phyloP scores from a whole-genome alignment of 495 filamentous ascomycete species.

The Hyaloscypha hepaticicola region DNA sequence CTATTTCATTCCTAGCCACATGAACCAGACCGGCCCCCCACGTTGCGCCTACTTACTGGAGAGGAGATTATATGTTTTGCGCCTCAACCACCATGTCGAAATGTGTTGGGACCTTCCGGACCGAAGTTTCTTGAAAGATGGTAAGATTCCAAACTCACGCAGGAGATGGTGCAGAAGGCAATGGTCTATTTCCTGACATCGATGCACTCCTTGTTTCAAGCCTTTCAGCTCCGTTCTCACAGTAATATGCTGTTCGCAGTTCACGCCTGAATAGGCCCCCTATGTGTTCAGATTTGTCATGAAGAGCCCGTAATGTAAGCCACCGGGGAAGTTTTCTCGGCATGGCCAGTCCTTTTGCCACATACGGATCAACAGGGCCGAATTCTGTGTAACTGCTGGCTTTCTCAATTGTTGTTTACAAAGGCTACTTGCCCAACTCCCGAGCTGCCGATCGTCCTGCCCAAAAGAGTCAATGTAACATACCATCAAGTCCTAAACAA shows the following conservation, averaged over 20 bases:
- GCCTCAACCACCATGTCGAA: background rate
- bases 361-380: background rate
- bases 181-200: background rate
- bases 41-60: background rate
- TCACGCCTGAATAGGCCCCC: background rate
- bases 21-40: slow-evolving; percentile 4
- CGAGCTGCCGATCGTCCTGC: background rate
- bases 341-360: background rate
- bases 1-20: background rate
- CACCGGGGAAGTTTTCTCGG: slow-evolving; percentile 2
- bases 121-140: background rate
- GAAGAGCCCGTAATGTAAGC: background rate
- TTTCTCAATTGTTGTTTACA: background rate
- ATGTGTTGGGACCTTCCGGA: background rate
- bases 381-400: background rate
- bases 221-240: background rate
- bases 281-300: background rate
- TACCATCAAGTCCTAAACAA: background rate
- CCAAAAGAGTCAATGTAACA: background rate
- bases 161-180: background rate
- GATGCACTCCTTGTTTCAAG: slow-evolving; percentile 10
- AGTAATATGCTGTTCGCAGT: background rate
- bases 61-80: slow-evolving; percentile 10
- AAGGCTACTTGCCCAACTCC: background rate
- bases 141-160: background rate